Evolutionary conservation across 805 yeast species (phyloP).

Genomic region (Wickerhamiella siamensis): DNA sequence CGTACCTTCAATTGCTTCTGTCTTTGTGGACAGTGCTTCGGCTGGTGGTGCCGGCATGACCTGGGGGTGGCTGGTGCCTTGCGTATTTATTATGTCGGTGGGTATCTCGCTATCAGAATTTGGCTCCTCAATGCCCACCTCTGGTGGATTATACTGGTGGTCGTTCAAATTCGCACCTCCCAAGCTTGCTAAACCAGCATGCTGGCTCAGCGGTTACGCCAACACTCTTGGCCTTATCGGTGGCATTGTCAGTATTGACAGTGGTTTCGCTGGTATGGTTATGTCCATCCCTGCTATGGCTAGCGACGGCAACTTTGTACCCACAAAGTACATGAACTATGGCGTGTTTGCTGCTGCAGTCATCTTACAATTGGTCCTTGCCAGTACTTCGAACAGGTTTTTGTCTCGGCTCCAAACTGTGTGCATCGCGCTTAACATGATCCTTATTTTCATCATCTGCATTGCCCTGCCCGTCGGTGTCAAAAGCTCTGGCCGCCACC

Average conservation of each 20-base stretch:
- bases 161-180: constrained; percentile 54
- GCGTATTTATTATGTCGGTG: constrained; percentile 38
- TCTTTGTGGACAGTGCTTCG: constrained; percentile 36
- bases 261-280: constrained; percentile 54
- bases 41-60: constrained; percentile 53
- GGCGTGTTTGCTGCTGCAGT: constrained; percentile 55
- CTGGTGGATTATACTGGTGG: constrained; percentile 64
- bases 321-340: constrained; percentile 40
- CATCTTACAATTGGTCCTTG: constrained; percentile 35
- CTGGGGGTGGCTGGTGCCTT: constrained; percentile 63
- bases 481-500: constrained; percentile 17
- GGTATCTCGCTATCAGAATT: constrained; percentile 53
- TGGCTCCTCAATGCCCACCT: constrained; percentile 58
- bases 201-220: constrained; percentile 51
- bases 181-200: constrained; percentile 34
- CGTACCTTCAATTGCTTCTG: constrained; percentile 42
- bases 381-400: constrained; percentile 42
- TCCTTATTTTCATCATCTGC: constrained; percentile 38
- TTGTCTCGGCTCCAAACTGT: constrained; percentile 46
- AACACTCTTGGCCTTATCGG: constrained; percentile 54
- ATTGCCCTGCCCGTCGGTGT: constrained; percentile 52
- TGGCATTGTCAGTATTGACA: constrained; percentile 53
- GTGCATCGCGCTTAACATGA: constrained; percentile 41
- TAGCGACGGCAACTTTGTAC: constrained; percentile 40
- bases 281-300: constrained; percentile 26